Evolutionary conservation across 257 asterid species (phyloP).

Genomic region (Penstemon barbatus): DNA sequence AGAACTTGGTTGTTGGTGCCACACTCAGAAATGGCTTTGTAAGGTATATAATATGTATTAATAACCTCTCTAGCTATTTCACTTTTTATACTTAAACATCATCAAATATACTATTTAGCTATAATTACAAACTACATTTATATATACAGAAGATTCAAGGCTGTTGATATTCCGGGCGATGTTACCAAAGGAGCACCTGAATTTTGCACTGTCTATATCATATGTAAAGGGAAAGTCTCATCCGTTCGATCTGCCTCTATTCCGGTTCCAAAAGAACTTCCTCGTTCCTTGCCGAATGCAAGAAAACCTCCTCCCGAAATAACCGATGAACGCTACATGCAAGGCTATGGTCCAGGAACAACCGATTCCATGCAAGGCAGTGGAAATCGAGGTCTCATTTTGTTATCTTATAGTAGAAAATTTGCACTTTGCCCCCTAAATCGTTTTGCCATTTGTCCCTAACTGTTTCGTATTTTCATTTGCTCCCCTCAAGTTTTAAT

Average conservation of each 20-base stretch:
- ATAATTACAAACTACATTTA: constrained; percentile 22
- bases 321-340: constrained; percentile 35
- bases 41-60: constrained; percentile 39
- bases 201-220: constrained; percentile 71
- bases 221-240: constrained; percentile 71
- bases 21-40: constrained; percentile 58
- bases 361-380: constrained; percentile 26
- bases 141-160: constrained; percentile 64
- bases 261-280: constrained; percentile 33
- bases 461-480: no score
- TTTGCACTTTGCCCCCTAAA: no score
- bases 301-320: constrained; percentile 28
- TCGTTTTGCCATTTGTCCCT: no score
- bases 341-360: no score
- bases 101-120: no score
- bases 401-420: no score
- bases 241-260: constrained; percentile 42
- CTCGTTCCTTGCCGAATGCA: constrained; percentile 30
- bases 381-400: constrained; percentile 42
- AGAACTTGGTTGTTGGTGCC: constrained; percentile 71
- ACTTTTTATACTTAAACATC: no score
- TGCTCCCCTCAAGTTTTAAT: no score
- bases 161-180: constrained; percentile 54
- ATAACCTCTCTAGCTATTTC: constrained; percentile 4
- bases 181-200: constrained; percentile 61